These are phyloP conservation scores for Bocquillonia castaneifolia DNA, from an alignment of 441 rosid genomes.

Conservation along the genomic window DNA sequence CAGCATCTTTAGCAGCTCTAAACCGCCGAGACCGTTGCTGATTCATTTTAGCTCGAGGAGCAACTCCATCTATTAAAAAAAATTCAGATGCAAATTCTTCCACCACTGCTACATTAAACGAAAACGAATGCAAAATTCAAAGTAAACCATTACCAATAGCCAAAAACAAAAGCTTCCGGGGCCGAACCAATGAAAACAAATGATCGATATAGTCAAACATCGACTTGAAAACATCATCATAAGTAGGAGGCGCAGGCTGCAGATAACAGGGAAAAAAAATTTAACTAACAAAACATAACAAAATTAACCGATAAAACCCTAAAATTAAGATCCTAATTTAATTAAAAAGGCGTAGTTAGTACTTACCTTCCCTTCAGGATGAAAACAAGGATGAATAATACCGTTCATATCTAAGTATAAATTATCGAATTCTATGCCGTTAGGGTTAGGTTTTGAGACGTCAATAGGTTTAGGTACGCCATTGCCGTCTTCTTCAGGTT, in stretches of 20 bases:
- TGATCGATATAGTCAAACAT: constrained; percentile 90
- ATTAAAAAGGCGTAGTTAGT: neutral
- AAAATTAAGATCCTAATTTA: neutral
- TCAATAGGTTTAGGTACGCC: constrained; percentile 49
- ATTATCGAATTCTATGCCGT: constrained; percentile 81
- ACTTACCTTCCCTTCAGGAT: constrained; percentile 87
- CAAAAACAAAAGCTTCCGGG: constrained; percentile 86
- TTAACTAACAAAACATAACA: neutral
- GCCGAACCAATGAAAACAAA: constrained; percentile 79
- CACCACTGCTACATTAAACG: neutral
- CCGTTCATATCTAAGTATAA: constrained; percentile 94
- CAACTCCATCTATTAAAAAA: constrained; percentile 75
- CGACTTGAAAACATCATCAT: constrained; percentile 77
- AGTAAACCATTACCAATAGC: constrained; percentile 65
- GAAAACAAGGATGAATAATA: constrained; percentile 95
- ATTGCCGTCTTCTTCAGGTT: constrained; percentile 37
- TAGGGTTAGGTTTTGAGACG: constrained; percentile 79
- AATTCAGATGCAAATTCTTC: constrained; percentile 5
- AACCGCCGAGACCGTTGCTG: constrained; percentile 94
- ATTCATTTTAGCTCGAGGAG: constrained; percentile 99
- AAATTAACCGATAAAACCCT: neutral
- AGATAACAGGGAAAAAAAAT: constrained; percentile 14
- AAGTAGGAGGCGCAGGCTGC: constrained; percentile 88
- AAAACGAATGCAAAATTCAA: constrained; percentile 2
- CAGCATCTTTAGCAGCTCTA: constrained; percentile 96